These are phyloP conservation scores for Persicaria tinctoria DNA, from an alignment of 148 eudicot genomes.

Conservation along the genomic window DNA sequence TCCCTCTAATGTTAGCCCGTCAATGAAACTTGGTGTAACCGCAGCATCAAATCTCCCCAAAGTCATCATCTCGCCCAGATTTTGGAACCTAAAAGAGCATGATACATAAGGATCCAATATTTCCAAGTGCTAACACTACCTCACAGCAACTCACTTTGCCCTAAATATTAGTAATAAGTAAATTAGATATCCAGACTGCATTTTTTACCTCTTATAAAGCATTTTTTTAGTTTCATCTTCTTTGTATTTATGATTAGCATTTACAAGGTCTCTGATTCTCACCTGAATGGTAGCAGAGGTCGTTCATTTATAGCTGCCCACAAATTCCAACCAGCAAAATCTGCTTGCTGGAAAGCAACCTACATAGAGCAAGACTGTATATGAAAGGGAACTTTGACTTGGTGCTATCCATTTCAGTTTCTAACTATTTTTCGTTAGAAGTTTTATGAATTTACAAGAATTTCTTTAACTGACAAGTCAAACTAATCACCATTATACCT, in stretches of 20 bases:
- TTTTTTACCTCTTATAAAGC: background rate
- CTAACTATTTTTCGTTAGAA: background rate
- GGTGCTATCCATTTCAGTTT: background rate
- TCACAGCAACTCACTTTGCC: background rate
- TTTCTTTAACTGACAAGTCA: background rate
- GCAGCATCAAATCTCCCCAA: conserved; percentile 87
- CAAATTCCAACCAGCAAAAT: conserved; percentile 94
- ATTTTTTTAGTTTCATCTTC: background rate
- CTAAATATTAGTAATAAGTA: background rate
- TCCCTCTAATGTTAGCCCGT: conserved; percentile 86
- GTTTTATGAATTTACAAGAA: background rate
- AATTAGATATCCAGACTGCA: background rate
- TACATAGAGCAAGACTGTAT: conserved; percentile 17
- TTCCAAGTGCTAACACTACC: background rate
- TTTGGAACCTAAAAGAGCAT: conserved; percentile 55
- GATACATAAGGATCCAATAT: background rate
- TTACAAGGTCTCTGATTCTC: conserved; percentile 12
- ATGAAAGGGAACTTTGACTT: background rate
- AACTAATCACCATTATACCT: conserved; percentile 35
- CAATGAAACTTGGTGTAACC: conserved; percentile 74
- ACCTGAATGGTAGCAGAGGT: conserved; percentile 93
- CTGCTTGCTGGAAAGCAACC: conserved; percentile 99
- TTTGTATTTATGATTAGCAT: background rate
- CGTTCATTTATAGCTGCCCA: conserved; percentile 97
- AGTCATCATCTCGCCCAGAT: conserved; percentile 98